Evolutionary conservation across 257 asterid species (phyloP).

Genomic region (Nicotiana otophora): DNA sequence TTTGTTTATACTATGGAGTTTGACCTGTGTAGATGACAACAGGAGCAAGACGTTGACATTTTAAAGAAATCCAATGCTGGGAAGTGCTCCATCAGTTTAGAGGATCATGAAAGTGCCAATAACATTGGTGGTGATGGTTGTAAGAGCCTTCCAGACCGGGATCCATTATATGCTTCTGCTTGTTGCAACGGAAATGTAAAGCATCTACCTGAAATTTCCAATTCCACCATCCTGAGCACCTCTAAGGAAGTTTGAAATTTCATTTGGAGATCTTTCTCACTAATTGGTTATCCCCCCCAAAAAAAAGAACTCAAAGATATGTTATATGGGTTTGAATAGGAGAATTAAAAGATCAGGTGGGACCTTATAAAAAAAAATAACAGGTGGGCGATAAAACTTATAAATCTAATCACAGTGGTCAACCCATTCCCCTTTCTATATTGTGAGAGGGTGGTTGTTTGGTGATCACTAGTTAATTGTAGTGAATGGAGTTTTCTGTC

Average conservation of each 20-base stretch:
- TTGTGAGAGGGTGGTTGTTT: neutral
- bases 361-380: neutral
- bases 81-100: constrained; percentile 29
- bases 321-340: neutral
- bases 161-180: constrained; percentile 21
- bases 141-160: constrained; percentile 21
- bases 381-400: neutral
- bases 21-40: constrained; percentile 88
- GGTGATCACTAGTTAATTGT: neutral
- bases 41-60: constrained; percentile 54
- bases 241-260: neutral
- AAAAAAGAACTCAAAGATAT: neutral
- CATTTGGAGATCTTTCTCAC: neutral
- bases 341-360: neutral
- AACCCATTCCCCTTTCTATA: neutral
- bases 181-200: constrained; percentile 56
- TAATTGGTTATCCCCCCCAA: neutral
- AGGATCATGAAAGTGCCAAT: constrained; percentile 26
- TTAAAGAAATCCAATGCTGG: constrained; percentile 21
- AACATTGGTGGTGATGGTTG: constrained; percentile 22
- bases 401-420: neutral
- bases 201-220: neutral
- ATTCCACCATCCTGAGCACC: neutral
- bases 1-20: constrained; percentile 59
- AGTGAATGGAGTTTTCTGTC: neutral